Evolutionary conservation across 768 basidiomycete species (phyloP).

Genomic region (Tulasnella calospora): DNA sequence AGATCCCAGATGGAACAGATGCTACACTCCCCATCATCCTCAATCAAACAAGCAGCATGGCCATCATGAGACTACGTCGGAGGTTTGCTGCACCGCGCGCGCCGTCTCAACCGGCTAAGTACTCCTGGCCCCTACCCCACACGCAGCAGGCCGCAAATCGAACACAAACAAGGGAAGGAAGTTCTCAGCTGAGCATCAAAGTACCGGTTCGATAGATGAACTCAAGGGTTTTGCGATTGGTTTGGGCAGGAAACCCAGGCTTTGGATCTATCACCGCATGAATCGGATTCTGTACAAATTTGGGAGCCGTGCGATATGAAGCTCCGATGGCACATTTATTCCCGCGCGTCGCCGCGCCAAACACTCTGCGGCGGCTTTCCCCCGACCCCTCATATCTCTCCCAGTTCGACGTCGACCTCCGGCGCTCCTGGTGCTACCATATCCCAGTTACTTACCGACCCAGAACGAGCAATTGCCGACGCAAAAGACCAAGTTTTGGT

Average conservation of each 20-base stretch:
- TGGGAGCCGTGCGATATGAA: too few species aligned
- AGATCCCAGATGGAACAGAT: neutral
- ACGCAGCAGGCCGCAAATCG: conserved; percentile 6
- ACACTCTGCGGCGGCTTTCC: too few species aligned
- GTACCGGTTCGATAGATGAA: neutral
- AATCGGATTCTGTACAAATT: neutral
- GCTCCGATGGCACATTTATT: too few species aligned
- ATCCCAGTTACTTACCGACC: too few species aligned
- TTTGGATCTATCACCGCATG: too few species aligned
- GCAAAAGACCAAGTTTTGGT: too few species aligned
- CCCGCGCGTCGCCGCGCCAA: too few species aligned
- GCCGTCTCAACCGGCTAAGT: neutral
- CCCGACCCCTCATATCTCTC: too few species aligned
- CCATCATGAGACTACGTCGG: neutral
- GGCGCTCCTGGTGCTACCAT: too few species aligned
- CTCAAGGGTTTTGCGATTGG: neutral
- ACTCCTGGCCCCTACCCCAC: neutral
- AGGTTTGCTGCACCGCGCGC: neutral
- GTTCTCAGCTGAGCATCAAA: neutral
- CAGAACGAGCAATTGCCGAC: too few species aligned
- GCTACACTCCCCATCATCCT: neutral
- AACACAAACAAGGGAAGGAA: neutral
- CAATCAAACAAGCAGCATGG: conserved; percentile 1
- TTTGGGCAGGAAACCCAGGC: too few species aligned
- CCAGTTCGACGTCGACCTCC: too few species aligned